phyloP scores from a whole-genome alignment of 305 asterid genomes.

The Coffea humblotiana region DNA sequence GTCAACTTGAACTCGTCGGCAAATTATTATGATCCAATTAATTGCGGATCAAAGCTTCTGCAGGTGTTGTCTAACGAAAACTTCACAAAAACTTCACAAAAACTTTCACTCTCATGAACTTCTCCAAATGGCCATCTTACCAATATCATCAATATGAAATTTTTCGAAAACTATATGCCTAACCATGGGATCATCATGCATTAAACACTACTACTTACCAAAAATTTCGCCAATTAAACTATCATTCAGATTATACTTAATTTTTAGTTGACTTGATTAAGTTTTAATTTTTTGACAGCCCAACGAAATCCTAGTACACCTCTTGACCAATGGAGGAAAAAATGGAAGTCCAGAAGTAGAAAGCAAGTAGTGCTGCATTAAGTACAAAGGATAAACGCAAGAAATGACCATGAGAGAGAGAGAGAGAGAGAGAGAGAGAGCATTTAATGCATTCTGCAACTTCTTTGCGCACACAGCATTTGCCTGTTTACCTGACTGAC shows the following conservation, averaged over 20 bases:
- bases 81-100: no score
- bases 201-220: background rate
- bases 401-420: background rate
- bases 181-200: background rate
- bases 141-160: no score
- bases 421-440: constrained; percentile 9
- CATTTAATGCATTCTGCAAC: constrained; percentile 35
- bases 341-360: background rate
- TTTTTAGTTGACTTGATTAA: background rate
- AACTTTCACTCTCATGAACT: no score
- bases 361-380: background rate
- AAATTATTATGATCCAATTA: no score
- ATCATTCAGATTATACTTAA: background rate
- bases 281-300: background rate
- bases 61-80: background rate
- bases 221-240: background rate
- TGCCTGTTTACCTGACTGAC: constrained; percentile 8
- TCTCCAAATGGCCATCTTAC: no score
- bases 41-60: background rate
- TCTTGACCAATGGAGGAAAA: background rate
- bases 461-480: constrained; percentile 22
- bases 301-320: background rate
- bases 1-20: no score
- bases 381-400: background rate
- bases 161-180: background rate